Percentiles rank a stretch among this genome's conserved stretches.
Evolutionary conservation across 2,329 filamentous ascomycete genomes (phyloP).

Genomic region (Xylariaceae sp.): DNA sequence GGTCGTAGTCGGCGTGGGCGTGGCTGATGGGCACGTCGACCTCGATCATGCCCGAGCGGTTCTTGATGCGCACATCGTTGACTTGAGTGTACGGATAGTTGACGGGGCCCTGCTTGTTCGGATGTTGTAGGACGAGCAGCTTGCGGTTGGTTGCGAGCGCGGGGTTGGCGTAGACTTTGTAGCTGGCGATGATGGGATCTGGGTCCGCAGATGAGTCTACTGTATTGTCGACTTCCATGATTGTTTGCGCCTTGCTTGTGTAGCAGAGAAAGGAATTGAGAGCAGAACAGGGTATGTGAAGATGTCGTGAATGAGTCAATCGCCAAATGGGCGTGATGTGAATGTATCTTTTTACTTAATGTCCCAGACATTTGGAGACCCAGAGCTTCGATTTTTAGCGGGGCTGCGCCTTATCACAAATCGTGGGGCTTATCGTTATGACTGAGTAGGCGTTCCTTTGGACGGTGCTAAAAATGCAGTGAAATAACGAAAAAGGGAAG

Average conservation of each 20-base stretch:
- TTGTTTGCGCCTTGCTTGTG: neutral
- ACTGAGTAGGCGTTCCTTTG: too few relatives aligned
- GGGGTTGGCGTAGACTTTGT: slow-evolving; percentile 87
- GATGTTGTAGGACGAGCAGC: slow-evolving; percentile 87
- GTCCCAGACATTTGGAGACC: too few relatives aligned
- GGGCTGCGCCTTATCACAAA: slow-evolving; percentile 13
- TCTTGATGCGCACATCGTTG: slow-evolving; percentile 81
- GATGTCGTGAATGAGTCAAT: too few relatives aligned
- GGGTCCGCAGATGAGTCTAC: slow-evolving; percentile 47
- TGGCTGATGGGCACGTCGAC: slow-evolving; percentile 87
- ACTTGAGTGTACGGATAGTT: slow-evolving; percentile 68
- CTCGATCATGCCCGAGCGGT: slow-evolving; percentile 82
- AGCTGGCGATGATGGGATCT: slow-evolving; percentile 76
- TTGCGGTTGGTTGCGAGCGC: slow-evolving; percentile 66
- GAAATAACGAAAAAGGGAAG: too few relatives aligned
- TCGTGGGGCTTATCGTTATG: slow-evolving; percentile 21
- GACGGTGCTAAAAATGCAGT: too few relatives aligned
- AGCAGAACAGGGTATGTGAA: neutral
- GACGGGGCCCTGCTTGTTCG: slow-evolving; percentile 69
- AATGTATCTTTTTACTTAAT: too few relatives aligned
- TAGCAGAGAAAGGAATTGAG: neutral
- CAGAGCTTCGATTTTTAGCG: slow-evolving; percentile 13
- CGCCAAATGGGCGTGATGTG: too few relatives aligned
- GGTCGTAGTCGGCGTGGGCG: slow-evolving; percentile 75
- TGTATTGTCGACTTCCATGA: slow-evolving; percentile 29